phyloP scores from a whole-genome alignment of 768 basidiomycete genomes.

The Auriscalpium microsporum region DNA sequence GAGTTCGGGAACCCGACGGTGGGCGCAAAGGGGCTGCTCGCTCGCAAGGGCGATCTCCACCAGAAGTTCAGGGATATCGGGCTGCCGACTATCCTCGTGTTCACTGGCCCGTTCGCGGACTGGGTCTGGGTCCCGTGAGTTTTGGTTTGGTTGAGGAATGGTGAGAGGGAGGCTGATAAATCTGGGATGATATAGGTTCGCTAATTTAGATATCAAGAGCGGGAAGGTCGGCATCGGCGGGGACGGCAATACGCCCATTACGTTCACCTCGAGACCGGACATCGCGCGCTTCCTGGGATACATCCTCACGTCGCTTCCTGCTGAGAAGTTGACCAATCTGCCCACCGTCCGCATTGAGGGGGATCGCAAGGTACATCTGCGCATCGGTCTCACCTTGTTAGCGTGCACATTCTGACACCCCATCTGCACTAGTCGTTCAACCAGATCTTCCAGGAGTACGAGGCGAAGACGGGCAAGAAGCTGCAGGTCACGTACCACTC shows the following conservation, averaged over 20 bases:
- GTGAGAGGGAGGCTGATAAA: not conserved
- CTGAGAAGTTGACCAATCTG: constrained; percentile 7
- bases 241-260: constrained; percentile 9
- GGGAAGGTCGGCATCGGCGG: constrained; percentile 12
- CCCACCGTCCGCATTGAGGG: constrained; percentile 10
- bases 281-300: constrained; percentile 14
- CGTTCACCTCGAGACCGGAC: constrained; percentile 13
- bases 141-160: not conserved
- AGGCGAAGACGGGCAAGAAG: constrained; percentile 9
- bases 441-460: constrained; percentile 11
- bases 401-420: not conserved
- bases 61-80: constrained; percentile 9
- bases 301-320: constrained; percentile 11
- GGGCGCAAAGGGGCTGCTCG: not conserved
- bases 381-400: not conserved
- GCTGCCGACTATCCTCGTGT: constrained; percentile 12
- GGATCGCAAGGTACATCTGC: constrained; percentile 7
- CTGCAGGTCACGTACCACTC: constrained; percentile 8
- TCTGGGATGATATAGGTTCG: not conserved
- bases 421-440: constrained; percentile 10
- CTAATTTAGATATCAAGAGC: constrained; percentile 4
- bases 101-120: constrained; percentile 13
- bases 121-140: constrained; percentile 5
- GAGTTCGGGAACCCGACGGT: constrained; percentile 22
- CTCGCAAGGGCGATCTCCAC: constrained; percentile 6